Evolutionary conservation across 2,329 filamentous ascomycete species (phyloP), one percentile per base, ranked within the genome.

Genomic region (Aspergillus cejpii): DNA sequence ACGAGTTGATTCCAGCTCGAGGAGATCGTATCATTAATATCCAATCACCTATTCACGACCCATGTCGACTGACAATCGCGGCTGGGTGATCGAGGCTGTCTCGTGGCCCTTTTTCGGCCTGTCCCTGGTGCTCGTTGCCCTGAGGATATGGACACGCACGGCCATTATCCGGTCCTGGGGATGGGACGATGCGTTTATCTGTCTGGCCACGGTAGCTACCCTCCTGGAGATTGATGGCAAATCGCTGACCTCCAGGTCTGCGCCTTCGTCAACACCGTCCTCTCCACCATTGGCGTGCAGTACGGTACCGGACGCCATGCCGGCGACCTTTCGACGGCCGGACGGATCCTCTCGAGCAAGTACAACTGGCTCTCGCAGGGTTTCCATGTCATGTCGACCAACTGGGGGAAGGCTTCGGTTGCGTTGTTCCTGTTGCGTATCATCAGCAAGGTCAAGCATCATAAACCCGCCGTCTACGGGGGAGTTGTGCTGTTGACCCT

Each of bases 321-420:
- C 3, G n/a, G 5, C 2, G 17, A 43, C 1, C 38, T 51, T 1
- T 31, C 46, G 1, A 19, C 37, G 3, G 1, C 15, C 3, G 19
- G 49, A 14, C 27, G 34, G 11, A 40, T 42, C 27, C 15, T 19
- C n/a, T 17, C 46, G 0, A 20, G 12, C 21, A 51, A 51, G 37
- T 51, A 39, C 23, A 43, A 51, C 33, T 15, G 45, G n/a, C 24
- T 51, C 2, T 49, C 46, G 14, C 46, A 48, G 23, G 49, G 46
- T 2, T 49, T 49, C 14, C 49, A 51, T 27, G 49, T 51, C 12
- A 44, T 49, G 46, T 38, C 43, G 24, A 51, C 46, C 2, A 49
- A 49, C 21, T 51, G 45, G 46, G 49, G 49, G 3, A 51, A 51
- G 31, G 41, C 42, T 2, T 51, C 49, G 1, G 49, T 51, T 5